Evolutionary conservation across 1,284 basidiomycete species (phyloP).

Genomic region (Melanopsichium pennsylvanicum): DNA sequence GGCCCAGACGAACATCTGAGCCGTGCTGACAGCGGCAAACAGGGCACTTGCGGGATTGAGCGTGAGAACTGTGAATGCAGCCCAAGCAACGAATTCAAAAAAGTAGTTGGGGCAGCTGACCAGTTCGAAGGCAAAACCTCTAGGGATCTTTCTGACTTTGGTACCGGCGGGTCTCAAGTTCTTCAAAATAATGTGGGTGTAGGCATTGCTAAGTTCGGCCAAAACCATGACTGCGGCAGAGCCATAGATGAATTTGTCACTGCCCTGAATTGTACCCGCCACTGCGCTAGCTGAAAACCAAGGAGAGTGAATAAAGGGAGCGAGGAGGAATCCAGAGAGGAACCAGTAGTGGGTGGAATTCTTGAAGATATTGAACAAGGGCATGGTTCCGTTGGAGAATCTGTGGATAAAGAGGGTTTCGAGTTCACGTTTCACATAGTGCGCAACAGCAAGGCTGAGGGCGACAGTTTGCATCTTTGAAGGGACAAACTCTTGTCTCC

Average conservation of each 20-base stretch:
- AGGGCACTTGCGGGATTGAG: slow-evolving; percentile 72
- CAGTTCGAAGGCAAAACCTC: slow-evolving; percentile 79
- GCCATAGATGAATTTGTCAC: slow-evolving; percentile 75
- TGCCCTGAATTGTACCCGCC: slow-evolving; percentile 75
- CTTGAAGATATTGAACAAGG: slow-evolving; percentile 83
- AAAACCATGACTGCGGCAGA: slow-evolving; percentile 78
- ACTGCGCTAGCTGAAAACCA: slow-evolving; percentile 76
- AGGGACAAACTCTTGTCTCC: slow-evolving; percentile 73
- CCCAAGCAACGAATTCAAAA: slow-evolving; percentile 84
- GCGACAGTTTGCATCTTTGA: slow-evolving; percentile 84
- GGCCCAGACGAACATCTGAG: slow-evolving; percentile 88
- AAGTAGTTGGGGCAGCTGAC: slow-evolving; percentile 94
- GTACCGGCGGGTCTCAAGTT: slow-evolving; percentile 83
- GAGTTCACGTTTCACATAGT: slow-evolving; percentile 90
- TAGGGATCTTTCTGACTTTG: slow-evolving; percentile 81
- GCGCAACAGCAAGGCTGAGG: slow-evolving; percentile 79
- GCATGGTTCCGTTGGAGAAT: slow-evolving; percentile 96
- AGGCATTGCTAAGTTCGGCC: slow-evolving; percentile 85
- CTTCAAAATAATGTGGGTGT: slow-evolving; percentile 82
- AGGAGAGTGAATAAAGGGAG: slow-evolving; percentile 41
- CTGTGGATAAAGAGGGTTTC: slow-evolving; percentile 85
- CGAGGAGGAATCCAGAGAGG: slow-evolving; percentile 72
- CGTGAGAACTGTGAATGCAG: slow-evolving; percentile 79
- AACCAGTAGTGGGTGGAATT: slow-evolving; percentile 74
- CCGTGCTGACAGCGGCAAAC: slow-evolving; percentile 76